phyloP scores from a whole-genome alignment of 768 basidiomycete genomes.

The Agaricus bisporus region DNA sequence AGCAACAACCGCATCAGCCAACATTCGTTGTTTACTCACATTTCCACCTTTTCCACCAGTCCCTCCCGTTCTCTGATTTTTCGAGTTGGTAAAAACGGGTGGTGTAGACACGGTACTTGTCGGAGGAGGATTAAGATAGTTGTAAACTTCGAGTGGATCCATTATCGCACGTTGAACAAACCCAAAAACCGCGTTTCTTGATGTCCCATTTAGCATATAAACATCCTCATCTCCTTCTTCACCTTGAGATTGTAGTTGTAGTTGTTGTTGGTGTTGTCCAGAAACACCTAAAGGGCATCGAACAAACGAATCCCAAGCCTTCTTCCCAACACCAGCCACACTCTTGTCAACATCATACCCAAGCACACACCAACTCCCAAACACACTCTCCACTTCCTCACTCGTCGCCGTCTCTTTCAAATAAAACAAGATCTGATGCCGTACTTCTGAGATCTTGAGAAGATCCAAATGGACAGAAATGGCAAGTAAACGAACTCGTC shows the following conservation, averaged over 20 bases:
- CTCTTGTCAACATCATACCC: constrained; percentile 67
- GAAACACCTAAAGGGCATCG: constrained; percentile 12
- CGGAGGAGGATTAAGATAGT: constrained; percentile 59
- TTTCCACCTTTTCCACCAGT: constrained; percentile 17
- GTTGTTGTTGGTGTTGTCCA: too few species aligned
- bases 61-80: constrained; percentile 13
- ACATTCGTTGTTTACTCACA: constrained; percentile 28
- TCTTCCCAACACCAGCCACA: constrained; percentile 43
- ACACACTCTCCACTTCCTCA: constrained; percentile 47
- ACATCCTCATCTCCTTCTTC: constrained; percentile 9
- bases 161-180: constrained; percentile 53
- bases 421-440: constrained; percentile 44
- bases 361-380: constrained; percentile 71
- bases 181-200: constrained; percentile 32
- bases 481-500: constrained; percentile 61
- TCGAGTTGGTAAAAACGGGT: constrained; percentile 21
- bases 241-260: constrained; percentile 2
- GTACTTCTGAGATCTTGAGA: constrained; percentile 45
- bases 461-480: constrained; percentile 60
- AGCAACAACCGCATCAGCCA: constrained; percentile 7
- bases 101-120: constrained; percentile 28
- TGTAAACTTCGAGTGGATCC: constrained; percentile 55
- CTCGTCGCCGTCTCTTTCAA: constrained; percentile 40
- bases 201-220: constrained; percentile 25
- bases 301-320: constrained; percentile 46